Evolutionary conservation across 495 filamentous ascomycete genomes (phyloP).

Genomic region (Bacidia rubella): DNA sequence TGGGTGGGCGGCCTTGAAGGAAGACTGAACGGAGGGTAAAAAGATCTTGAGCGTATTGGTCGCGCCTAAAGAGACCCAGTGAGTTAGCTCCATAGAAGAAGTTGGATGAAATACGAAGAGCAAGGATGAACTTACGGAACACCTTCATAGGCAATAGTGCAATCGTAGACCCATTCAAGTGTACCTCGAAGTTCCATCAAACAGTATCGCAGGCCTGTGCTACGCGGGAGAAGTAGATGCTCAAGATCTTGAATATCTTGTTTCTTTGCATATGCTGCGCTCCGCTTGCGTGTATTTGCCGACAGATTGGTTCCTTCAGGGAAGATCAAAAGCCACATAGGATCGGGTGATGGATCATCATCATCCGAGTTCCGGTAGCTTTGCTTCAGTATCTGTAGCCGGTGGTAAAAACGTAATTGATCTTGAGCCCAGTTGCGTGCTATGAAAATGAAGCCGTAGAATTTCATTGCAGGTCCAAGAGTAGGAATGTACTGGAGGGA

Average conservation of each 20-base stretch:
- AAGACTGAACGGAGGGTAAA: constrained; percentile 53
- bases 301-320: constrained; percentile 57
- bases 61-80: constrained; percentile 28
- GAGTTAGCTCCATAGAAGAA: constrained; percentile 6
- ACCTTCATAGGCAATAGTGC: constrained; percentile 55
- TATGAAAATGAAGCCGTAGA: constrained; percentile 59
- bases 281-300: constrained; percentile 40
- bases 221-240: constrained; percentile 47
- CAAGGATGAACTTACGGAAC: constrained; percentile 39
- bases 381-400: constrained; percentile 44
- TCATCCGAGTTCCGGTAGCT: constrained; percentile 37
- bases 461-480: constrained; percentile 52
- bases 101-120: not conserved
- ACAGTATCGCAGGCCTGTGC: constrained; percentile 51
- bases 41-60: constrained; percentile 49
- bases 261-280: constrained; percentile 43
- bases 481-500: constrained; percentile 51
- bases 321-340: constrained; percentile 61
- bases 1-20: constrained; percentile 51
- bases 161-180: constrained; percentile 56
- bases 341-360: constrained; percentile 37
- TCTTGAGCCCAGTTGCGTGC: constrained; percentile 54
- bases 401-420: constrained; percentile 44
- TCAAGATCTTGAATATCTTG: constrained; percentile 35
- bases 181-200: constrained; percentile 45